These are phyloP conservation scores for Sanghuangporus baumii DNA, from an alignment of 1,284 basidiomycete genomes.

Conservation along the genomic window DNA sequence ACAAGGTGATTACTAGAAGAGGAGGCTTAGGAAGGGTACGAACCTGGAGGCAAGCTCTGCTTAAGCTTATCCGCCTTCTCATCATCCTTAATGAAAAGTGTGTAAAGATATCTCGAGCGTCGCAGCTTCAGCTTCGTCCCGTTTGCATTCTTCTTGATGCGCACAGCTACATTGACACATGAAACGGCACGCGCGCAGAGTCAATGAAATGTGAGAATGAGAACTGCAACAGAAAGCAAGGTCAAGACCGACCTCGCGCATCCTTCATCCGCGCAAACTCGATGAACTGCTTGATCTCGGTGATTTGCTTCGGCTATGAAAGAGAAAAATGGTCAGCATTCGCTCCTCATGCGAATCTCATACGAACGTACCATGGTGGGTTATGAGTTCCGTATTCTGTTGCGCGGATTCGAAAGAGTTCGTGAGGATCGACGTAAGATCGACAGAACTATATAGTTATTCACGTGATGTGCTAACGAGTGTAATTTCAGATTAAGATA, in stretches of 20 bases:
- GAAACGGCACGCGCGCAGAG: neutral
- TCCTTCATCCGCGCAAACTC: slow-evolving; percentile 92
- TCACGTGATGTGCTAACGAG: neutral
- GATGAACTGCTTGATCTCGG: slow-evolving; percentile 99
- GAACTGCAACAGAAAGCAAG: slow-evolving; percentile 7
- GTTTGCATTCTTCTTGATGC: slow-evolving; percentile 90
- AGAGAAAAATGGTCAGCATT: neutral
- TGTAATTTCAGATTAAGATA: neutral
- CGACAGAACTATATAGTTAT: neutral
- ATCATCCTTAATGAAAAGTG: slow-evolving; percentile 89
- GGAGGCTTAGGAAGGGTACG: slow-evolving; percentile 27
- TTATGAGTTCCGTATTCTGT: neutral
- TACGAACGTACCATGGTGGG: neutral
- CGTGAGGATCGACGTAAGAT: neutral
- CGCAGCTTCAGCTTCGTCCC: slow-evolving; percentile 99
- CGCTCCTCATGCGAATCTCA: neutral
- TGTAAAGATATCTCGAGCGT: slow-evolving; percentile 97
- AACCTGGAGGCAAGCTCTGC: slow-evolving; percentile 93
- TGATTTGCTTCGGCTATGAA: slow-evolving; percentile 90
- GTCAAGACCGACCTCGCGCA: slow-evolving; percentile 55
- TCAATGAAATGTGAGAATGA: neutral
- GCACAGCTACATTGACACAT: slow-evolving; percentile 61
- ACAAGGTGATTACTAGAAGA: neutral
- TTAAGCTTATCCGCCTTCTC: slow-evolving; percentile 99
- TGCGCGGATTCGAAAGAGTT: neutral